Base-by-base conservation (phyloP, 257 asterid species). In the Jaltomata sinuosa region DNA sequence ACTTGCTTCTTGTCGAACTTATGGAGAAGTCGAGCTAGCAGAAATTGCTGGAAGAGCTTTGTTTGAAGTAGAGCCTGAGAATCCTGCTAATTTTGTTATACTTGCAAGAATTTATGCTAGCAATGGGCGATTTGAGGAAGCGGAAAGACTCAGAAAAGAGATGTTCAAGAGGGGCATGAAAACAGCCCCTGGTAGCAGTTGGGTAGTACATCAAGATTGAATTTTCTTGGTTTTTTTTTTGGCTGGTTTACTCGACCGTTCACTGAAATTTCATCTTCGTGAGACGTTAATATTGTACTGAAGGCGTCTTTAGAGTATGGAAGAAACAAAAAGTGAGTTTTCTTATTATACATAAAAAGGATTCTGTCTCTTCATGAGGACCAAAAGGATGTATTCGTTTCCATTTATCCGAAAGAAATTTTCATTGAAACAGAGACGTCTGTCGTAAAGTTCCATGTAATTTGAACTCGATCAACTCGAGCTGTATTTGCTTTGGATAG, bases 21-120 rank as follows among this genome's bases (percentile, higher is more conserved):
- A 89, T 85, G 92, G 91, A 77, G 91, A 91, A 77, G 87, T 91
- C n/a, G 87, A 89, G 65, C 85, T 91, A 8, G 93, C 91, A 54
- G 89, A 91, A 79, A 82, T 89, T 55, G 90, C 93, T n/a, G 93
- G 89, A 32, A 67, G 77, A 80, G 91, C 89, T 29, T 87, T 91
- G 40, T 85, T 89, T 85, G 91, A 89, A 64, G n/a, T 89, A 84
- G 92, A 91, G 47, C 92, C 91, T 16, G 84, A 88, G 3, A 91
- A 91, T 86, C 90, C 93, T 11, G 92, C 92, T 81, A 89, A 91
- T 74, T 91, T 85, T 85, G 90, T 89, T 65, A 67, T 89, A 31
- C 68, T 91, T 49, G 88, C 86, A 31, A 84, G 89, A 79, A 87
- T 89, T 64, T 87, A 89, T 68, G 87, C 89, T 32, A 84, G 86